Evolutionary conservation across 768 basidiomycete species (phyloP), one percentile per base, ranked within the genome.

Genomic region (Leccinum pellstonianum): DNA sequence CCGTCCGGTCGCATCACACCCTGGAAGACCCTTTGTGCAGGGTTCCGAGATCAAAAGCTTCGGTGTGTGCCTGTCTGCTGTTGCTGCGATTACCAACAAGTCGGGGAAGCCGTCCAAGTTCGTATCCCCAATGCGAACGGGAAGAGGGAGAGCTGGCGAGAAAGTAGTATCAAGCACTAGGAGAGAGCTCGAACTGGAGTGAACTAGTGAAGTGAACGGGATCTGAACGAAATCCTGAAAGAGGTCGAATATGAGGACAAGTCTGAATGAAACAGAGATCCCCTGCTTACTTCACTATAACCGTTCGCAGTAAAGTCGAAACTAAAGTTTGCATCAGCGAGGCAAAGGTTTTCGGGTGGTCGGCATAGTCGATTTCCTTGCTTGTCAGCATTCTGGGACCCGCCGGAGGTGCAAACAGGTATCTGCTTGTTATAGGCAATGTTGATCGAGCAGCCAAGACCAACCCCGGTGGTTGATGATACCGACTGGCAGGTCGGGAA

Each of bases 101-200:
- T 98, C 97, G 0, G 96, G 95, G 75, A 90, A 98, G 3, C 97
- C 97, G 69, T 98, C 95, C 19, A 96, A 79, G 72, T 98, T 90
- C 54, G 83, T 88, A 74, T 99, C 97, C 33, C 95, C 97, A 0
- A 95, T 76, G 61, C 87, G 87, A 52, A 98, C 73, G 0, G 93
- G 81, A 15, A 95, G 73, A 1, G 95, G 93, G 5, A 95, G 70
- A 0, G 86, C 65, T 0, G 92, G 90, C 1, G 71, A 78, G 66
- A 82, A 83, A 0, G 88, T 82, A 4, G 80, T 83, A 66, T 95
- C 91, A 7, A 83, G 73, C 3, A 91, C 85, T 11, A 93, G 83
- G 10, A 97, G 82, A 3, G 84, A 83, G 19, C 81, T 70, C 56
- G 75, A 59, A 17, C 77, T 67, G 5, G 69, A 65, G 3, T 83